These are phyloP conservation scores for Carex scoparia DNA, from an alignment of 176 grass and related monocot genomes.

Conservation along the genomic window DNA sequence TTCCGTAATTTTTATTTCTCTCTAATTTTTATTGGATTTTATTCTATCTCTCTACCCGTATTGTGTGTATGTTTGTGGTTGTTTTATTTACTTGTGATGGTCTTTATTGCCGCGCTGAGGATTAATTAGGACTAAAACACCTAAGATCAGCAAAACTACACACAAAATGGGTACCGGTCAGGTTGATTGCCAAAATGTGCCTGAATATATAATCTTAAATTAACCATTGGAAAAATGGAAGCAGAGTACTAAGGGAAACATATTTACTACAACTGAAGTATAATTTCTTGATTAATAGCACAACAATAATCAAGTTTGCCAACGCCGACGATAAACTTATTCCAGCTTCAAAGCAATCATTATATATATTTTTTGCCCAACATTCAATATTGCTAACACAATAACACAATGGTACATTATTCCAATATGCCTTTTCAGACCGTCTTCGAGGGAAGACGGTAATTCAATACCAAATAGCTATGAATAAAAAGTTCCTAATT, in stretches of 20 bases:
- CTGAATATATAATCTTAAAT: background rate
- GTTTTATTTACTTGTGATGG: background rate
- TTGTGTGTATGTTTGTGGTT: background rate
- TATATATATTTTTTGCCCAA: background rate
- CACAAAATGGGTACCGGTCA: background rate
- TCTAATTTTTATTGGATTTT: too few relatives aligned
- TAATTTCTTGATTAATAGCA: background rate
- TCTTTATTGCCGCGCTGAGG: too few relatives aligned
- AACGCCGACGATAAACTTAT: background rate
- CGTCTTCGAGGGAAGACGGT: conserved; percentile 29
- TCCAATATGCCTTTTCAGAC: background rate
- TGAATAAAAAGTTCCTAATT: background rate
- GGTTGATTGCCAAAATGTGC: background rate
- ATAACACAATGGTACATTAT: background rate
- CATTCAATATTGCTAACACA: background rate
- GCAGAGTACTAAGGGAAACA: background rate
- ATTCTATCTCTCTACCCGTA: too few relatives aligned
- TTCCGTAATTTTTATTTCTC: too few relatives aligned
- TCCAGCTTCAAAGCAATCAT: background rate
- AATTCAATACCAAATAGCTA: background rate
- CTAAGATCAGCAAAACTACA: background rate
- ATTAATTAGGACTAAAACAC: background rate
- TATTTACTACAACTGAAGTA: background rate
- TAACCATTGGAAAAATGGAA: background rate
- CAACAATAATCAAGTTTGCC: background rate